These are phyloP conservation scores for Didymella exigua DNA, from an alignment of 2,329 filamentous ascomycete genomes.

Conservation along the genomic window DNA sequence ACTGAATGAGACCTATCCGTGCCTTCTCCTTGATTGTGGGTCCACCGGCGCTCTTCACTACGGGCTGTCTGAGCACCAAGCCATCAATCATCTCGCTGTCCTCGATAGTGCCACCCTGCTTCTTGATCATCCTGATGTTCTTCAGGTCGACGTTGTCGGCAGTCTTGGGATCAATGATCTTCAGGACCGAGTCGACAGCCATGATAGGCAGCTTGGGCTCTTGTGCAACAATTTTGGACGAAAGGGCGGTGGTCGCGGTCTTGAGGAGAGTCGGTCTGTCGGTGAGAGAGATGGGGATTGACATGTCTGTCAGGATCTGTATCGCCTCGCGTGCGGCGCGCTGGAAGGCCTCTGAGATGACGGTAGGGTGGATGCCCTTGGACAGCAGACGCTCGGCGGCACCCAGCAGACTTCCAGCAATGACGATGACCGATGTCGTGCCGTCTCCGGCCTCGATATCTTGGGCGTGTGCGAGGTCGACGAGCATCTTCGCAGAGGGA, in stretches of 20 bases:
- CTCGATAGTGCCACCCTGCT: constrained; percentile 96
- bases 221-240: constrained; percentile 98
- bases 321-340: constrained; percentile 89
- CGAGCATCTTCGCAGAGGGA: constrained; percentile 98
- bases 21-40: constrained; percentile 96
- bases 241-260: constrained; percentile 94
- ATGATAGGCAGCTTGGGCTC: constrained; percentile 97
- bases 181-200: constrained; percentile 95
- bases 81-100: constrained; percentile 98
- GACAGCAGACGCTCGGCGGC: constrained; percentile 87
- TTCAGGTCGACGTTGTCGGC: constrained; percentile 96
- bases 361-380: constrained; percentile 93
- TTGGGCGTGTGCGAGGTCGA: constrained; percentile 94
- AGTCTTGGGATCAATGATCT: constrained; percentile 93
- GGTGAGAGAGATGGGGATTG: constrained; percentile 84
- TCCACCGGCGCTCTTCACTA: constrained; percentile 91
- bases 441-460: constrained; percentile 98
- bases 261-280: constrained; percentile 91
- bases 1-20: constrained; percentile 94
- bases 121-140: constrained; percentile 97
- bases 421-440: constrained; percentile 97
- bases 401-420: constrained; percentile 91
- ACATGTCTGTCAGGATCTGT: constrained; percentile 91
- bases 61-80: constrained; percentile 86
- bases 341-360: constrained; percentile 98